Evolutionary conservation across 306 rosid species (phyloP).

Genomic region (Ammopiptanthus mongolicus): DNA sequence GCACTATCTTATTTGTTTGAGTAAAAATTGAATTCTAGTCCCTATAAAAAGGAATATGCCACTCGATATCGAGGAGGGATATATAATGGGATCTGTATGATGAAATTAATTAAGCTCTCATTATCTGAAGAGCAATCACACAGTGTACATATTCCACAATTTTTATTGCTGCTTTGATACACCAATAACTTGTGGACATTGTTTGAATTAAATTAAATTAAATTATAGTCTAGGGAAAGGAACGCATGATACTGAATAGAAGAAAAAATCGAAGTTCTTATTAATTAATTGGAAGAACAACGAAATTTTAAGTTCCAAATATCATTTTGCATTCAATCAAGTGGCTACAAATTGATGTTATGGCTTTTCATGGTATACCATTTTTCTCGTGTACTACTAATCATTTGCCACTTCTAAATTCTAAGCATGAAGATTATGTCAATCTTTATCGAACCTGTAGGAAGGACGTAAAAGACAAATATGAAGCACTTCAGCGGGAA

Average conservation of each 20-base stretch:
- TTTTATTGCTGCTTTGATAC: background rate
- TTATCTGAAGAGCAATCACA: background rate
- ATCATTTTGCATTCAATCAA: too few species aligned
- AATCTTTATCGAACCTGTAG: background rate
- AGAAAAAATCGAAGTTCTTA: too few species aligned
- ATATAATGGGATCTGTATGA: background rate
- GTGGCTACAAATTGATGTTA: background rate
- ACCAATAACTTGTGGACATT: background rate
- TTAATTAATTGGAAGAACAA: too few species aligned
- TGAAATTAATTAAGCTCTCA: background rate
- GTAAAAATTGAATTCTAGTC: background rate
- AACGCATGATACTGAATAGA: too few species aligned
- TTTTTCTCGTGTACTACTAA: background rate
- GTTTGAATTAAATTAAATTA: background rate
- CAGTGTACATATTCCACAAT: background rate
- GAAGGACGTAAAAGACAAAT: background rate
- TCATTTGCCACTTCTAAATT: slow-evolving; percentile 20
- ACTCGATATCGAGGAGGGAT: background rate
- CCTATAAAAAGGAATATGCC: background rate
- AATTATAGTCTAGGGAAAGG: background rate
- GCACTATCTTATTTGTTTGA: background rate
- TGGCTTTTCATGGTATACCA: background rate
- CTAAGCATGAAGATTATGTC: background rate
- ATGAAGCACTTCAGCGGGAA: background rate
- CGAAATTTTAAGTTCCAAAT: too few species aligned